Conservation (phyloP, 257 asterid genomes). For the Leptodermis oblonga region DNA sequence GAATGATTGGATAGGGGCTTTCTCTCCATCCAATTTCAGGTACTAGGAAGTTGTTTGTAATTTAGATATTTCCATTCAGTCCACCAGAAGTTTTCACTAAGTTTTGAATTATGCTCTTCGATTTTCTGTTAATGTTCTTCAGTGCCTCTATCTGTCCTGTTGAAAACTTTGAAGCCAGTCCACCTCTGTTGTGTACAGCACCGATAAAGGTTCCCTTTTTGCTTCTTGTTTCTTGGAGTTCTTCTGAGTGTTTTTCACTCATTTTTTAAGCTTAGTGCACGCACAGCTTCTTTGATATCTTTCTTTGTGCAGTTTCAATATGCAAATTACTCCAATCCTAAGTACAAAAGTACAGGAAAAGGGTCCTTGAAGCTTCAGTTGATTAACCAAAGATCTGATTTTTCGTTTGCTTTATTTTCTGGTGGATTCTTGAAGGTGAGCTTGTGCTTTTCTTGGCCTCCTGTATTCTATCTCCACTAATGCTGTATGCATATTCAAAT, state of each 20-base stretch:
- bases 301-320: conserved; percentile 72
- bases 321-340: conserved; percentile 64
- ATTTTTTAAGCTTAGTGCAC: background rate
- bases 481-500: conserved; percentile 38
- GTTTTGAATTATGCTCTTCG: background rate
- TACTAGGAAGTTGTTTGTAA: conserved; percentile 5
- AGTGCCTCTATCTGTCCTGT: conserved; percentile 65
- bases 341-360: conserved; percentile 58
- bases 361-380: conserved; percentile 77
- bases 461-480: background rate
- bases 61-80: background rate
- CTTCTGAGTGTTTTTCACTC: background rate
- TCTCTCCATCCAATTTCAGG: conserved; percentile 46
- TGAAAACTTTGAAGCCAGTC: conserved; percentile 52
- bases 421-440: conserved; percentile 52
- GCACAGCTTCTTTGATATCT: too few species aligned
- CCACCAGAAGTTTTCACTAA: background rate
- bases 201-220: conserved; percentile 69
- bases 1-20: conserved; percentile 79
- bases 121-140: conserved; percentile 25
- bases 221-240: conserved; percentile 18
- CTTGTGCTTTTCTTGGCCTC: background rate
- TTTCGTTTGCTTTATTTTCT: conserved; percentile 75
- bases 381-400: conserved; percentile 92
- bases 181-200: conserved; percentile 74